Conservation (phyloP, 140 eudicot species). For the Cichorium intybus region DNA sequence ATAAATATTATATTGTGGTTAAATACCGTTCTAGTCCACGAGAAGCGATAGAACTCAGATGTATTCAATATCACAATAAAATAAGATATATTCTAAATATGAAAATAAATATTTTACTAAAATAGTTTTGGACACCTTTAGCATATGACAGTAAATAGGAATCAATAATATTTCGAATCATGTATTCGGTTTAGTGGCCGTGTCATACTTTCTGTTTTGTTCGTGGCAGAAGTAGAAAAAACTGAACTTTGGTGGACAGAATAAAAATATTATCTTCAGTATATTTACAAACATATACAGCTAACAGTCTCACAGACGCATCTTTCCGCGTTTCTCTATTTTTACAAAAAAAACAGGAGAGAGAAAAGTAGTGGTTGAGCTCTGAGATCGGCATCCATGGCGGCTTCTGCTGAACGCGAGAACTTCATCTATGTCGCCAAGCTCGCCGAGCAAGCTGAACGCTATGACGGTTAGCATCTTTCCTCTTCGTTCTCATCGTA, state of each 20-base stretch:
- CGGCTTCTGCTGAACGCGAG: slow-evolving; percentile 41
- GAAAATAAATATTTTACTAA: neutral
- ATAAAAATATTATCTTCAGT: neutral
- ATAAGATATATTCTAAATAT: too few relatives aligned
- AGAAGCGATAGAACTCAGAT: neutral
- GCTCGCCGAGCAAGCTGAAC: slow-evolving; percentile 59
- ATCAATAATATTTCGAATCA: neutral
- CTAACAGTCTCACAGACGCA: slow-evolving; percentile 17
- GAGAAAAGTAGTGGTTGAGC: slow-evolving; percentile 26
- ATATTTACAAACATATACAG: slow-evolving; percentile 18
- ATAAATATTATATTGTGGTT: neutral
- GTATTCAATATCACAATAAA: neutral
- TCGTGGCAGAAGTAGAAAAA: slow-evolving; percentile 8
- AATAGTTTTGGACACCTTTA: neutral
- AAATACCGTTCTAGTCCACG: neutral
- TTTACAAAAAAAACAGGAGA: slow-evolving; percentile 17
- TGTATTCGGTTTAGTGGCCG: neutral
- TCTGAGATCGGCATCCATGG: slow-evolving; percentile 39
- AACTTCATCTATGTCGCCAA: slow-evolving; percentile 49
- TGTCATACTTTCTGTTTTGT: neutral
- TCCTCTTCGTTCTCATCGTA: neutral
- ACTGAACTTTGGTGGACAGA: slow-evolving; percentile 3
- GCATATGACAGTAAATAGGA: neutral
- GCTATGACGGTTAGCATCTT: slow-evolving; percentile 40
- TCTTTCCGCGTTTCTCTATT: slow-evolving; percentile 28